Conservation (phyloP, 257 asterid species). For the Datura wrightii region DNA sequence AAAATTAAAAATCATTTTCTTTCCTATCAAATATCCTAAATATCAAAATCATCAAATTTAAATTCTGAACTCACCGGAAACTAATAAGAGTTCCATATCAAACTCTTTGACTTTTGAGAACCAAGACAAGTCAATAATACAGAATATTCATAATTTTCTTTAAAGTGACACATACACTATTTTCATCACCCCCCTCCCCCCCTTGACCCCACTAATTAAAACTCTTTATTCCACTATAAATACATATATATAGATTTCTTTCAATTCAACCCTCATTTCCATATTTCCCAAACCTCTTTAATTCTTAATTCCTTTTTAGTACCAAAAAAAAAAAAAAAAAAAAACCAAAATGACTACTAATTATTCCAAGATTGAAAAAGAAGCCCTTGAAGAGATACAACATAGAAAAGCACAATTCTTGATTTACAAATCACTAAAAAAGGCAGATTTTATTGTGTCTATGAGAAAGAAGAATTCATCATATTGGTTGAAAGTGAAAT, state of each 20-base stretch:
- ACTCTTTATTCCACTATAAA: neutral
- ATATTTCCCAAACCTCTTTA: neutral
- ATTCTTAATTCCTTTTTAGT: neutral
- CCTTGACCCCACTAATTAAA: neutral
- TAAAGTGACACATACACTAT: neutral
- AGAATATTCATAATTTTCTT: neutral
- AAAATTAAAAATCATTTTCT: neutral
- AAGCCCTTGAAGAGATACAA: neutral
- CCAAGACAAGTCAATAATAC: no score
- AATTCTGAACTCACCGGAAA: neutral
- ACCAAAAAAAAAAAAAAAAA: neutral
- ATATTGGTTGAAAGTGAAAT: neutral
- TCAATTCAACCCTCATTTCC: neutral
- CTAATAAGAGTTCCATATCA: no score
- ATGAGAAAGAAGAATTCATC: neutral
- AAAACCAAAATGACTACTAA: constrained; percentile 10
- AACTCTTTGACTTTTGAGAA: no score
- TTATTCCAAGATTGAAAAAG: constrained; percentile 15
- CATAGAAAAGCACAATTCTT: constrained; percentile 24
- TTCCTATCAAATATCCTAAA: neutral
- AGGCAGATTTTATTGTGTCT: neutral
- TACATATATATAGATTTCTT: neutral
- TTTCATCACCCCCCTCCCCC: neutral
- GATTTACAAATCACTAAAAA: neutral
- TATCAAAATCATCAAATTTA: neutral